Evolutionary conservation across 148 eudicot species (phyloP).

Genomic region (Chenopodium formosanum): DNA sequence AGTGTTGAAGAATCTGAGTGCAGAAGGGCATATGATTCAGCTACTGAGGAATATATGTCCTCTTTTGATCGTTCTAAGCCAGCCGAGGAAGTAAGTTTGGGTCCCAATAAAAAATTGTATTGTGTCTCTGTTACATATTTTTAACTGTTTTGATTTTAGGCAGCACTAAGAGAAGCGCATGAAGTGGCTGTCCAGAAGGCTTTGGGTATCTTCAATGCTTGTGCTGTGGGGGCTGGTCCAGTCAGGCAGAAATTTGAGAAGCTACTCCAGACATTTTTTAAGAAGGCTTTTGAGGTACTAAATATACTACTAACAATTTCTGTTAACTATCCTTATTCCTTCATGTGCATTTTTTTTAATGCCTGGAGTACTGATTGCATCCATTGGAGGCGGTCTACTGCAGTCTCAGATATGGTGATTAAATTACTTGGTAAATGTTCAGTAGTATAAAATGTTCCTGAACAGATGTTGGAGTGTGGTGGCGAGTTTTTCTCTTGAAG

Average conservation of each 20-base stretch:
- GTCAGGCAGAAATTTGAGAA: conserved; percentile 82
- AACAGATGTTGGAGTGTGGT: not conserved
- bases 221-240: conserved; percentile 84
- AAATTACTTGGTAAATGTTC: not conserved
- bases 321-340: not conserved
- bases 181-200: conserved; percentile 75
- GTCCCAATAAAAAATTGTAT: not conserved
- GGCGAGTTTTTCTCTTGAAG: not conserved
- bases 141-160: conserved; percentile 41
- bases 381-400: not conserved
- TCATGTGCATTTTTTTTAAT: not conserved
- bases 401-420: not conserved
- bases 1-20: conserved; percentile 98
- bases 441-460: not conserved
- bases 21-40: conserved; percentile 80
- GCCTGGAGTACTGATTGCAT: not conserved
- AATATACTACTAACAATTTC: not conserved
- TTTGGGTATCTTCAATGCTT: conserved; percentile 55
- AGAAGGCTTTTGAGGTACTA: conserved; percentile 86
- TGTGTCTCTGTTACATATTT: not conserved
- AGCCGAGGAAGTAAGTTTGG: conserved; percentile 84
- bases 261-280: conserved; percentile 64
- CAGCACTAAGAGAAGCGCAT: conserved; percentile 80
- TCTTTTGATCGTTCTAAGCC: conserved; percentile 84
- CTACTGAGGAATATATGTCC: conserved; percentile 80